Percentiles rank a stretch among this genome's conserved stretches.
Evolutionary conservation across 176 grass and related monocot species (phyloP).

Genomic region (Oryza brachyantha): DNA sequence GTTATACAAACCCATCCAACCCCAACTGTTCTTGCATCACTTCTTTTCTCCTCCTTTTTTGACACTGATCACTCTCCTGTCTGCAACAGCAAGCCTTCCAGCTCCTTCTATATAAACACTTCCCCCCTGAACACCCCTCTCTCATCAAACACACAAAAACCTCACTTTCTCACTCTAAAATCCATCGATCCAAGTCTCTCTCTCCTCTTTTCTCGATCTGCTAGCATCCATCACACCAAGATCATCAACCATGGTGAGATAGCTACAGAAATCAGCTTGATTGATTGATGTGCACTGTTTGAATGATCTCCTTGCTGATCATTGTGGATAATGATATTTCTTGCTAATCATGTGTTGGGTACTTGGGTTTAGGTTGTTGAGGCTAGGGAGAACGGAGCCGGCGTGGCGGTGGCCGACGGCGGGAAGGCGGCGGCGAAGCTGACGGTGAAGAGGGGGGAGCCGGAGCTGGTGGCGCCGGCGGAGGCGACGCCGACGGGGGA

Average conservation of each 20-base stretch:
- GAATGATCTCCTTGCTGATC: neutral
- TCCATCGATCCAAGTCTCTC: neutral
- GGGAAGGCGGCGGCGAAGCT: conserved; percentile 13
- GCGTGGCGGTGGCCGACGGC: neutral
- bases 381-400: conserved; percentile 31
- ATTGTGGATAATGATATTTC: neutral
- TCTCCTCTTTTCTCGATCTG: neutral
- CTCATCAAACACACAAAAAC: conserved; percentile 18
- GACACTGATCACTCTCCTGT: neutral
- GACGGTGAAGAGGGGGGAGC: conserved; percentile 50
- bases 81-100: neutral
- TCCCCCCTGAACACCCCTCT: neutral
- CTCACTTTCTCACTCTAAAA: neutral
- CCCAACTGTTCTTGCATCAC: conserved; percentile 45
- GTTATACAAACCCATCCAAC: conserved; percentile 55
- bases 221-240: neutral
- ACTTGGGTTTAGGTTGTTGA: conserved; percentile 40
- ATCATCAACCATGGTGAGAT: conserved; percentile 42
- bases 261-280: neutral
- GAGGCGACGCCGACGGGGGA: conserved; percentile 57
- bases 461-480: conserved; percentile 55
- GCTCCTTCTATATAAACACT: conserved; percentile 18
- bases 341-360: neutral
- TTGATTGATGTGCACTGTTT: too few species aligned
- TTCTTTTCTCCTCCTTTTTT: neutral